phyloP scores from a whole-genome alignment of 148 eudicot species.

The Spergularia marina region DNA sequence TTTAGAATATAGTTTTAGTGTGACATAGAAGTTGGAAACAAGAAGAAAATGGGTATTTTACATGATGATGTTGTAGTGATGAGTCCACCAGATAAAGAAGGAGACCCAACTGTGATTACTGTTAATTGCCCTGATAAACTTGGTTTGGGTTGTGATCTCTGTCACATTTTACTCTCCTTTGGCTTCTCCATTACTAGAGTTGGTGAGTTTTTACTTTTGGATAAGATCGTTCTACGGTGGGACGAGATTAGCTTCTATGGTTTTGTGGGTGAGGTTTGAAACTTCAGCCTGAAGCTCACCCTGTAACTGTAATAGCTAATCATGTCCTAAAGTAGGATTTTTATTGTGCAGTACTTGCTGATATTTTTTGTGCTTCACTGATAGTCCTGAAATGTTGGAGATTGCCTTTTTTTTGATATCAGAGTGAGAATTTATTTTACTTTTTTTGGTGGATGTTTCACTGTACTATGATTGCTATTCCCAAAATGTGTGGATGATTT shows the following conservation, averaged over 20 bases:
- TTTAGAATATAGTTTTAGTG: too few relatives aligned
- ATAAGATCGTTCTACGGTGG: not conserved
- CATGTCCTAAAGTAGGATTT: too few relatives aligned
- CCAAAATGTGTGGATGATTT: too few relatives aligned
- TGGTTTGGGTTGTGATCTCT: slow-evolving; percentile 86
- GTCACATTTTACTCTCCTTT: slow-evolving; percentile 73
- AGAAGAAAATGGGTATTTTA: slow-evolving; percentile 54
- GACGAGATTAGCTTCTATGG: not conserved
- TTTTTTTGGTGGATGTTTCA: too few relatives aligned
- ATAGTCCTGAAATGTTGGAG: too few relatives aligned
- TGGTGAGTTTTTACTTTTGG: slow-evolving; percentile 35
- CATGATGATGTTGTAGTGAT: slow-evolving; percentile 74
- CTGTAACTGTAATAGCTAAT: too few relatives aligned
- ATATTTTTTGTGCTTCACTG: too few relatives aligned
- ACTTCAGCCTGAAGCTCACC: too few relatives aligned
- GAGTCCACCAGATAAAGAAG: slow-evolving; percentile 56
- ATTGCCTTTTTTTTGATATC: too few relatives aligned
- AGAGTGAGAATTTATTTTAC: too few relatives aligned
- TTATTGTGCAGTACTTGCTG: too few relatives aligned
- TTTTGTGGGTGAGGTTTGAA: not conserved
- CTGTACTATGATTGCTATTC: too few relatives aligned
- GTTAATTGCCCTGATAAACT: slow-evolving; percentile 95
- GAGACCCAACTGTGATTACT: slow-evolving; percentile 68
- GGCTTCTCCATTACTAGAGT: slow-evolving; percentile 57
- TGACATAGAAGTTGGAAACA: not conserved